Evolutionary conservation across 306 rosid genomes (phyloP), one percentile per base, ranked within the genome.

Genomic region (Cucurbita moschata): DNA sequence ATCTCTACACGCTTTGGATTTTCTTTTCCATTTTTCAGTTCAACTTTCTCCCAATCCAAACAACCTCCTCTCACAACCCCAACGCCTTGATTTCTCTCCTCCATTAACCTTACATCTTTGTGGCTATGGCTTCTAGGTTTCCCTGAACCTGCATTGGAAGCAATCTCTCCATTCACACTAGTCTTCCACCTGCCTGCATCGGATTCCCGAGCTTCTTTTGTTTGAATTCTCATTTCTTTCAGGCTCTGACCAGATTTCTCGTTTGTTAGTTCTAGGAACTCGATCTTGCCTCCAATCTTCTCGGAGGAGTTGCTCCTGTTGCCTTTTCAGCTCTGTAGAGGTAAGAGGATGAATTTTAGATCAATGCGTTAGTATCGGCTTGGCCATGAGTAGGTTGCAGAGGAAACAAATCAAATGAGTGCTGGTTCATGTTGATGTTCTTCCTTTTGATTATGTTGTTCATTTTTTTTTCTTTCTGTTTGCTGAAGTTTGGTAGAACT

Each of bases 31-130:
- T 80, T 77, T 80, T 49, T 77, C 67, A 78, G 74, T 68, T 72
- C 81, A 40, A 56, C 80, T 79, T 84, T 85, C 81, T 76, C 75
- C 68, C 77, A 56, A 80, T 84, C 87, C 85, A 84, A 85, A 82
- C 91, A 67, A 38, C 49, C 21, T 39, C 26, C 54, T 26, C 51
- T 47, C 76, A 70, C 79, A n/a, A 72, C 43, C 12, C 11, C 79
- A 51, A 9, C 82, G 43, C 55, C 74, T 75, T 38, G 40, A 67
- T 68, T 78, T 44, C 50, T 51, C 71, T 65, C 10, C 47, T 72
- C 65, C 52, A 5, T 37, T 3, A 61, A 52, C 75, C 75, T 47
- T 68, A 11, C 15, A 50, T 42, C 16, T 19, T 9, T 42, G 4
- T 42, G 37, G 16, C 52, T 23, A 23, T 16, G 21, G 5, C 54